Base-by-base conservation (phyloP, 805 yeast species). In the Starmera quercuum region DNA sequence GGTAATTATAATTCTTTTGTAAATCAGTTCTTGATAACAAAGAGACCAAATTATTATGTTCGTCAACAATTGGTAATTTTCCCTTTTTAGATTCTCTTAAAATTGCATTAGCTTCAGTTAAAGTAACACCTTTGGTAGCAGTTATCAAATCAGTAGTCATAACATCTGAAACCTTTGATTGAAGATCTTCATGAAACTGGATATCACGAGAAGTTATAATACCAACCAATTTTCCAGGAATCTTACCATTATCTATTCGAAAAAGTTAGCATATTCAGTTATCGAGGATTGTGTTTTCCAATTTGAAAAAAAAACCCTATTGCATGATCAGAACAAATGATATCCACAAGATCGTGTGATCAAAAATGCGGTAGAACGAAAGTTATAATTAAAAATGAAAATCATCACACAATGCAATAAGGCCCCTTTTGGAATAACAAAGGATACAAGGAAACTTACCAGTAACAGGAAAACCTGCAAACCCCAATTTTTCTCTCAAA, bases 391-490 rank as follows among this genome's bases (percentile, higher is more conserved):
- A 34, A 42, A 49, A 53, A 43, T 30, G 46, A 44, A 56, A 55
- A 70, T 78, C 83, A 77, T 78, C 84, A 77, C 57, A 24, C 41
- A 36, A 47, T 34, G 38, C 23, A 20, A 15, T 24, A 20, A 17
- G 17, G 13, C 8, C n/a, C 26, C 26, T 22, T 10, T 6, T 6
- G 20, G 20, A 31, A 30, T 24, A 7, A 26, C 29, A 27, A 26
- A 32, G 24, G 20, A 29, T 40, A 42, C 37, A 26, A 35, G 35
- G 24, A 26, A 46, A 87, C 98, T 71, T 84, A 92, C 97, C 96
- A 64, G 98, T 92, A 60, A 92, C 95, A 49, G 98, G 98, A 83
- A 87, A 92, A 37, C 97, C 94, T 47, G 97, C 86, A 63, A 90
- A 92, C 38, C 98, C 98, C 41, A 79, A 75, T 45, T 67, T 51